Percentiles rank a stretch among this genome's conserved stretches.
Conservation (phyloP, 2,329 filamentous ascomycete species). For the Geosmithia putterillii region DNA sequence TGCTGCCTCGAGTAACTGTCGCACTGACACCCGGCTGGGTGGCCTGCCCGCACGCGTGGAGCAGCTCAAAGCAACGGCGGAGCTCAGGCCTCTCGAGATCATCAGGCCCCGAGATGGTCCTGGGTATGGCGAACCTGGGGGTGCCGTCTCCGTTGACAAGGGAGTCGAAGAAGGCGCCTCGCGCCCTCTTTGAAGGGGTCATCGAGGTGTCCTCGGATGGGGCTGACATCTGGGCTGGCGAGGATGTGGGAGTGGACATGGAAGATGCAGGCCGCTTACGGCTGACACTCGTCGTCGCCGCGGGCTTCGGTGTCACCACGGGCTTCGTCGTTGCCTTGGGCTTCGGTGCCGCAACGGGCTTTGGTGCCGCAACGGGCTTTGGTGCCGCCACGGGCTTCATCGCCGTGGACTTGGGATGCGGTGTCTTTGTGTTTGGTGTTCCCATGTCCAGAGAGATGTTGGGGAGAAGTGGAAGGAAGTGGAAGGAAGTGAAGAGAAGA, state of each 20-base stretch:
- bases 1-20: slow-evolving; percentile 12
- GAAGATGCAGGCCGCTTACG: too few species aligned
- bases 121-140: slow-evolving; percentile 2
- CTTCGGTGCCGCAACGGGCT: too few species aligned
- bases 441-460: too few species aligned
- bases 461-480: too few species aligned
- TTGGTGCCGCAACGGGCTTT: too few species aligned
- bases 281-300: too few species aligned
- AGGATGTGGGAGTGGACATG: not conserved
- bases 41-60: slow-evolving; percentile 16
- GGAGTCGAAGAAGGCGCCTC: slow-evolving; percentile 4
- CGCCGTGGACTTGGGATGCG: too few species aligned
- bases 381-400: too few species aligned
- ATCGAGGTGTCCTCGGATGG: not conserved
- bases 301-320: too few species aligned
- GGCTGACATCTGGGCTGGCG: not conserved
- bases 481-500: too few species aligned
- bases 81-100: slow-evolving; percentile 14
- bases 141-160: slow-evolving; percentile 5
- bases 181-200: not conserved
- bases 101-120: slow-evolving; percentile 10
- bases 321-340: too few species aligned
- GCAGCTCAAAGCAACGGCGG: slow-evolving; percentile 17
- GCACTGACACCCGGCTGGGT: slow-evolving; percentile 11
- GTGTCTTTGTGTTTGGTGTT: too few species aligned